phyloP scores from a whole-genome alignment of 176 grass and related monocot species.

The Aegilops umbellulata region DNA sequence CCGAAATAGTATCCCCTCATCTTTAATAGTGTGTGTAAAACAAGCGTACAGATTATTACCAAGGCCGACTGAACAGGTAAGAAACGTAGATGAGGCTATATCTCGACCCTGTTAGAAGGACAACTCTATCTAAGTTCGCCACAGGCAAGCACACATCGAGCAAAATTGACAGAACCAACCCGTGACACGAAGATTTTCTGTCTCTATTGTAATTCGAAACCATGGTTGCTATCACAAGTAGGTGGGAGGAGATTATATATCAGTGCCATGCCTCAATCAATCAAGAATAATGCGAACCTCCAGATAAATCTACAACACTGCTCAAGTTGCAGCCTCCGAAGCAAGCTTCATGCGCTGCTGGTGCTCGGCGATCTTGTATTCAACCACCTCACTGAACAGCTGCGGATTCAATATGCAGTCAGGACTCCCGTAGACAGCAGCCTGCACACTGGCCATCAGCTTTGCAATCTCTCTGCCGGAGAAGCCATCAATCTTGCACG shows the following conservation, averaged over 20 bases:
- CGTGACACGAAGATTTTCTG: not conserved
- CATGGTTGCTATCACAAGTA: not conserved
- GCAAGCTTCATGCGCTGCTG: conserved; percentile 80
- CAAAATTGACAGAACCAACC: conserved; percentile 16
- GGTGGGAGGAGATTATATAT: not conserved
- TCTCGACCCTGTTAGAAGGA: not conserved
- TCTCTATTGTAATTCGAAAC: not conserved
- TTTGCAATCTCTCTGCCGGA: conserved; percentile 93
- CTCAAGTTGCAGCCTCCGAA: conserved; percentile 42
- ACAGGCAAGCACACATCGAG: not conserved
- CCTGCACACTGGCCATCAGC: conserved; percentile 81
- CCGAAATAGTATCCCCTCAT: not conserved
- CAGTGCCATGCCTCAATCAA: conserved; percentile 9
- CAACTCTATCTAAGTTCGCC: not conserved
- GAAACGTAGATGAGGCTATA: not conserved
- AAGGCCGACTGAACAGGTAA: too few species aligned
- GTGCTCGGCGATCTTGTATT: conserved; percentile 87
- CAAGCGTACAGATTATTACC: conserved; percentile 12
- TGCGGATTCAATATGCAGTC: conserved; percentile 72
- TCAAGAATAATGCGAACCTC: not conserved
- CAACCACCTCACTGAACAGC: conserved; percentile 67
- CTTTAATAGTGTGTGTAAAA: not conserved
- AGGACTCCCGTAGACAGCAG: conserved; percentile 74
- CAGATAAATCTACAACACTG: not conserved
- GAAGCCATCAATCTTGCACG: conserved; percentile 73